A percentile compares a stretch with the other conserved stretches of the same genome.
Conservation (phyloP, 1,139 yeast genomes). For the Wickerhamomyces sp. region DNA sequence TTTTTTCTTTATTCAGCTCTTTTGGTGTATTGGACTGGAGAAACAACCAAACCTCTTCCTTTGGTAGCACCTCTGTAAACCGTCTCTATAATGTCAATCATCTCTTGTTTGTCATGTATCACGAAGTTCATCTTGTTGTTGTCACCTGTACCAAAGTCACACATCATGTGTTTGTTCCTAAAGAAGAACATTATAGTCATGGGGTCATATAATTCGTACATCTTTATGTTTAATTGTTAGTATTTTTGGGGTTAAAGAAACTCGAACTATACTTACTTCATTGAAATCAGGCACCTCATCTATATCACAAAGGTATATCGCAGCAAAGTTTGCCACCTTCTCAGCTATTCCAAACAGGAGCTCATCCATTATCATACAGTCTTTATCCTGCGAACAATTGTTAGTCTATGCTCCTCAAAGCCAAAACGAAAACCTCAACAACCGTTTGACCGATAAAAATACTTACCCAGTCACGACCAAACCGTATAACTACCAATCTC, state of each 20-base stretch:
- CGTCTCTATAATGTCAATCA: conserved; percentile 87
- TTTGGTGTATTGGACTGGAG: conserved; percentile 45
- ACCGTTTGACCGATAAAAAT: not conserved
- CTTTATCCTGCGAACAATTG: conserved; percentile 38
- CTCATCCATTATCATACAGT: conserved; percentile 91
- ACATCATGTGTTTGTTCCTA: conserved; percentile 94
- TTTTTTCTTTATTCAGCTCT: conserved; percentile 6
- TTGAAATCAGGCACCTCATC: conserved; percentile 90
- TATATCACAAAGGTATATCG: conserved; percentile 80
- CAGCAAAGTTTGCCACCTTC: conserved; percentile 83
- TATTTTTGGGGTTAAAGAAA: not conserved
- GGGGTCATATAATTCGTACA: conserved; percentile 92
- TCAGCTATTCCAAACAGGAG: conserved; percentile 74
- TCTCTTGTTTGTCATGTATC: conserved; percentile 76
- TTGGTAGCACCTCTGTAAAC: conserved; percentile 87
- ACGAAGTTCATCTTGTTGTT: conserved; percentile 87
- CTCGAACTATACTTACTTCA: conserved; percentile 23
- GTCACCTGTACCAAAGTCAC: conserved; percentile 97
- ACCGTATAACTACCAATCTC: conserved; percentile 78
- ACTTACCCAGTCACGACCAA: conserved; percentile 60
- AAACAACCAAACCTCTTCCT: conserved; percentile 87
- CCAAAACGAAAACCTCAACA: not conserved
- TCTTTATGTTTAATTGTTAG: conserved; percentile 30
- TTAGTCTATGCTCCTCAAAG: not conserved
- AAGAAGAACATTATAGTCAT: conserved; percentile 91